Percentiles rank a stretch among this genome's conserved stretches.
Conservation (phyloP, 306 rosid genomes). For the Erythrophleum fordii region DNA sequence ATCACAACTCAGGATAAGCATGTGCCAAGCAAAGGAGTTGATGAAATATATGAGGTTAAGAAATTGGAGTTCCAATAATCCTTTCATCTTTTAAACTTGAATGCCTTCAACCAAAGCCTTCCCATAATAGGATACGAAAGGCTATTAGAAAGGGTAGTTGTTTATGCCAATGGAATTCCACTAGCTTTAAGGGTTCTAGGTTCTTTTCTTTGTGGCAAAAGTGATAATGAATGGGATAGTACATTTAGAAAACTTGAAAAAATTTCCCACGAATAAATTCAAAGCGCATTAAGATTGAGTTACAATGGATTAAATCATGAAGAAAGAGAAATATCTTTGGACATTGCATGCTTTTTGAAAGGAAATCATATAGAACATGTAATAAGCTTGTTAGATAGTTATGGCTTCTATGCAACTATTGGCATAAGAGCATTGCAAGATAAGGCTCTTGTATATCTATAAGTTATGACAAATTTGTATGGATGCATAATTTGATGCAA, state of each 20-base stretch:
- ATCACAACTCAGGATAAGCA: background rate
- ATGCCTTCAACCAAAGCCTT: too few relatives aligned
- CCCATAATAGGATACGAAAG: too few relatives aligned
- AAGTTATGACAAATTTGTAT: background rate
- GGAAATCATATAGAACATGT: background rate
- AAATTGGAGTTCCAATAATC: too few relatives aligned
- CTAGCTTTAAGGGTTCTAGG: constrained; percentile 25
- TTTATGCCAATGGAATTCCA: constrained; percentile 20
- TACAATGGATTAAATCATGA: background rate
- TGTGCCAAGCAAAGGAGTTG: background rate
- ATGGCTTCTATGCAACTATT: background rate
- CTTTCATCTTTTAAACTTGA: too few relatives aligned
- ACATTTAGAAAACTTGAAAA: background rate
- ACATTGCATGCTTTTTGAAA: constrained; percentile 12
- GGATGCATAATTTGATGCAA: constrained; percentile 39
- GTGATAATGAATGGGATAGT: background rate
- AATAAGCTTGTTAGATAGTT: background rate
- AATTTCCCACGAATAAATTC: background rate
- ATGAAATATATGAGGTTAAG: background rate
- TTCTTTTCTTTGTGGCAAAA: background rate
- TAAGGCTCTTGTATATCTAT: background rate
- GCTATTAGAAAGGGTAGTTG: background rate
- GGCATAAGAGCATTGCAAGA: background rate
- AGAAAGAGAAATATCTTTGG: background rate
- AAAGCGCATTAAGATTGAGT: background rate